These are phyloP conservation scores for Fraxinus xanthoxyloides DNA, from an alignment of 305 asterid species.

Conservation along the genomic window DNA sequence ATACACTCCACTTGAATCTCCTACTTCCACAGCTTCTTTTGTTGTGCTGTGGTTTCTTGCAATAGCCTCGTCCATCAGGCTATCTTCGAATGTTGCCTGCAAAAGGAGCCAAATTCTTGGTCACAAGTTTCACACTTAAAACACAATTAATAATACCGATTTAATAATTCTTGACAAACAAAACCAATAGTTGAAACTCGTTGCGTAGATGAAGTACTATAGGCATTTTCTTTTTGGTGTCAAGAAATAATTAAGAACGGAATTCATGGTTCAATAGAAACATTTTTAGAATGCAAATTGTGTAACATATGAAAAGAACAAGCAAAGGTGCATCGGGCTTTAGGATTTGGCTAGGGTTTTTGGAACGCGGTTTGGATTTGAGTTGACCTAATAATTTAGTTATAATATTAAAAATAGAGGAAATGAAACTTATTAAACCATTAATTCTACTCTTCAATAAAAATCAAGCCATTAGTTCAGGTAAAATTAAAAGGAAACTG, in stretches of 20 bases:
- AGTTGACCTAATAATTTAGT: no score
- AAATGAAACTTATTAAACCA: no score
- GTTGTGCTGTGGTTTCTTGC: constrained; percentile 92
- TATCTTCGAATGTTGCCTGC: constrained; percentile 96
- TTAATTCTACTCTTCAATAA: background rate
- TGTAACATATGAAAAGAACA: background rate
- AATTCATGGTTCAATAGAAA: background rate
- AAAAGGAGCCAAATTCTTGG: background rate
- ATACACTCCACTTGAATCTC: constrained; percentile 76
- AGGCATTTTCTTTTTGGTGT: no score
- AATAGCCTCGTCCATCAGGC: constrained; percentile 71
- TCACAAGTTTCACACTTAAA: background rate
- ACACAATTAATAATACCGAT: background rate
- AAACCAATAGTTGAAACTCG: background rate
- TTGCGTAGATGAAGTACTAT: no score
- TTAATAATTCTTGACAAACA: background rate
- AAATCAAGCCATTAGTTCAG: background rate
- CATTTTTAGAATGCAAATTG: no score
- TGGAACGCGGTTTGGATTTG: background rate
- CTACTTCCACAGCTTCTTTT: constrained; percentile 73
- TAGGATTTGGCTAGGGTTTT: background rate
- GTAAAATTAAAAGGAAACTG: background rate
- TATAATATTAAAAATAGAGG: no score
- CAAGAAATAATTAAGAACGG: background rate
- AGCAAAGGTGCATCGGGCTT: background rate